phyloP scores from a whole-genome alignment of 2,329 filamentous ascomycete species.

The Venturia carpophila region DNA sequence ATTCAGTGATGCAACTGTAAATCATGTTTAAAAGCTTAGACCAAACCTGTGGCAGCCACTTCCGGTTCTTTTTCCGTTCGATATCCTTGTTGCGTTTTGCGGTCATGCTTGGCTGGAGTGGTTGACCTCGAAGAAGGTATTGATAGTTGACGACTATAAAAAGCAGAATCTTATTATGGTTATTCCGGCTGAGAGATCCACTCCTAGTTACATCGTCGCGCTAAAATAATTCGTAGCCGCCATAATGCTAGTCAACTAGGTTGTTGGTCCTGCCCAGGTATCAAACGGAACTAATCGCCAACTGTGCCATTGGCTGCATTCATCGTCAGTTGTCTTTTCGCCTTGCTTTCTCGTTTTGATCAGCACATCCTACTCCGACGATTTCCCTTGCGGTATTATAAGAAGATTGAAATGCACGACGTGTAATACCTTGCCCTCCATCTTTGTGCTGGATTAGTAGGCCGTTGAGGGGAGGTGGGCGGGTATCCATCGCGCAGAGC shows the following conservation, averaged over 20 bases:
- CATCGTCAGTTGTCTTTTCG: background rate
- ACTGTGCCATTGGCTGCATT: background rate
- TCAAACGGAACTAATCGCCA: no score
- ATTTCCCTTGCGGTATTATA: background rate
- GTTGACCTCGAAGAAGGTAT: background rate
- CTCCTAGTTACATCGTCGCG: no score
- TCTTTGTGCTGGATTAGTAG: background rate
- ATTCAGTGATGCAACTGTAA: background rate
- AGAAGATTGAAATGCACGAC: background rate
- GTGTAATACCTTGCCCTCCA: background rate
- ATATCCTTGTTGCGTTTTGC: constrained; percentile 5
- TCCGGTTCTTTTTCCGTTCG: background rate
- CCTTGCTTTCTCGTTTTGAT: background rate
- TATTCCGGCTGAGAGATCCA: no score
- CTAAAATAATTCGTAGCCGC: no score
- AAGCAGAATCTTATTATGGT: no score
- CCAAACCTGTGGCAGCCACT: background rate
- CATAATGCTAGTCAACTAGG: no score
- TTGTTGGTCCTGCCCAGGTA: no score
- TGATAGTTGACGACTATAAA: no score
- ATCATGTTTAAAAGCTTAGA: background rate
- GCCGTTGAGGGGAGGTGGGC: background rate
- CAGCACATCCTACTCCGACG: background rate
- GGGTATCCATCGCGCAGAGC: background rate
- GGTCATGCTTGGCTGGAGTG: background rate